These are phyloP conservation scores for Fusarium udum DNA, from an alignment of 2,329 filamentous ascomycete genomes.

Conservation along the genomic window DNA sequence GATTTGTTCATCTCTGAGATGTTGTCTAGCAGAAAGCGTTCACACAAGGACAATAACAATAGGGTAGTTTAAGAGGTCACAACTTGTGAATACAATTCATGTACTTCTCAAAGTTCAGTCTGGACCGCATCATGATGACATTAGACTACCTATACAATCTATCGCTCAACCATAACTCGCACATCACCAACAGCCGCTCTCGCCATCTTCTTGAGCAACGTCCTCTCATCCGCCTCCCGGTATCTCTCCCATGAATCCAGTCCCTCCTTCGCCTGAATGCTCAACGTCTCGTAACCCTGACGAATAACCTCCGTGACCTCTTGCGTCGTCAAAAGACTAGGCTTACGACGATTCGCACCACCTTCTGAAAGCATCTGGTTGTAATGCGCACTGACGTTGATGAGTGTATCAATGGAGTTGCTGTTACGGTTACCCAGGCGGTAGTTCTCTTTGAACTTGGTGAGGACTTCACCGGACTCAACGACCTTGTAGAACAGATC, in stretches of 20 bases:
- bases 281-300: slow-evolving; percentile 93
- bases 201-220: slow-evolving; percentile 86
- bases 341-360: slow-evolving; percentile 52
- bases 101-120: neutral
- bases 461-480: slow-evolving; percentile 84
- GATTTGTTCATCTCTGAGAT: neutral
- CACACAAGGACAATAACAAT: neutral
- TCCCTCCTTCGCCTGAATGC: slow-evolving; percentile 88
- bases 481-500: slow-evolving; percentile 99
- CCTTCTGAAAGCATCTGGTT: slow-evolving; percentile 77
- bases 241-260: slow-evolving; percentile 87
- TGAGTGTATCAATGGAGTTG: slow-evolving; percentile 83
- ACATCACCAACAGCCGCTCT: slow-evolving; percentile 76
- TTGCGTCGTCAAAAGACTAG: slow-evolving; percentile 78
- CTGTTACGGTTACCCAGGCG: slow-evolving; percentile 64
- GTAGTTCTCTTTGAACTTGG: slow-evolving; percentile 85
- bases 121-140: neutral
- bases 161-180: slow-evolving; percentile 58
- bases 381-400: slow-evolving; percentile 87
- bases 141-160: slow-evolving; percentile 14
- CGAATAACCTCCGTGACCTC: slow-evolving; percentile 94
- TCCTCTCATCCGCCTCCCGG: slow-evolving; percentile 86
- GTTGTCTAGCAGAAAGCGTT: neutral
- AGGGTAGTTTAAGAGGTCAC: neutral
- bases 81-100: neutral